A percentile compares a stretch with the other conserved stretches of the same genome.
Conservation (phyloP, 1,284 basidiomycete species). For the Ustilago lituana region DNA sequence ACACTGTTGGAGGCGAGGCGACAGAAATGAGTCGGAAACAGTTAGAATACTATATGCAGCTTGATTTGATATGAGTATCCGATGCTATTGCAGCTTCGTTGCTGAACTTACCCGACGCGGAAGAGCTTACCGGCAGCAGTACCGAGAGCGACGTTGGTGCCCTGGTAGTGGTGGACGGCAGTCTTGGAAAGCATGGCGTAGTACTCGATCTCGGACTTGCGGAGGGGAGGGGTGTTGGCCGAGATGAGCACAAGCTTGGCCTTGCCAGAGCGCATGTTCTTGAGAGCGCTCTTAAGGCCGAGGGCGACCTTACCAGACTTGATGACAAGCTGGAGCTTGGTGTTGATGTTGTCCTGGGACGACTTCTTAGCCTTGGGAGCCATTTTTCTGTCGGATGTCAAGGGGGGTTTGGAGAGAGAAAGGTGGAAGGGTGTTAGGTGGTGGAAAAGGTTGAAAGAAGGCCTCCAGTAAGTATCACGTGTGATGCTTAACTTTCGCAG, state of each 20-base stretch:
- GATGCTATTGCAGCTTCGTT: too few relatives aligned
- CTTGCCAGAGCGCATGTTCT: slow-evolving; percentile 98
- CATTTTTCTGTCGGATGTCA: slow-evolving; percentile 71
- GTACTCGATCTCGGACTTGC: slow-evolving; percentile 99
- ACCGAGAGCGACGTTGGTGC: slow-evolving; percentile 96
- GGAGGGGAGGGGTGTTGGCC: slow-evolving; percentile 97
- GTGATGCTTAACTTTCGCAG: slow-evolving; percentile 56
- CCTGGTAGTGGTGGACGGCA: slow-evolving; percentile 89
- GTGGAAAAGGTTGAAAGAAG: slow-evolving; percentile 23
- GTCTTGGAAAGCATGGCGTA: slow-evolving; percentile 99
- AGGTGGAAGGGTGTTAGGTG: slow-evolving; percentile 3
- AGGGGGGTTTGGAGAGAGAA: slow-evolving; percentile 4
- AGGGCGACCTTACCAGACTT: slow-evolving; percentile 76
- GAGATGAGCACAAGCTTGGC: slow-evolving; percentile 99
- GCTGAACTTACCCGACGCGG: slow-evolving; percentile 87
- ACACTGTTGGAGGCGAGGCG: slow-evolving; percentile 70
- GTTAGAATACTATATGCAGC: slow-evolving; percentile 10
- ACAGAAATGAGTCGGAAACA: background rate
- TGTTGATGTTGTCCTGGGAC: slow-evolving; percentile 85
- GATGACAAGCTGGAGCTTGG: slow-evolving; percentile 95
- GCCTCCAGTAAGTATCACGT: slow-evolving; percentile 56
- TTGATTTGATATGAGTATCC: too few relatives aligned
- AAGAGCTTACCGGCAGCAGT: slow-evolving; percentile 99
- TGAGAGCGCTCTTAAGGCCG: slow-evolving; percentile 75
- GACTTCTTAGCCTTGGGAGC: slow-evolving; percentile 89